Evolutionary conservation across 352 stramenopile species (phyloP), one percentile per base, ranked within the genome.

Genomic region (Phytophthora parvispora): DNA sequence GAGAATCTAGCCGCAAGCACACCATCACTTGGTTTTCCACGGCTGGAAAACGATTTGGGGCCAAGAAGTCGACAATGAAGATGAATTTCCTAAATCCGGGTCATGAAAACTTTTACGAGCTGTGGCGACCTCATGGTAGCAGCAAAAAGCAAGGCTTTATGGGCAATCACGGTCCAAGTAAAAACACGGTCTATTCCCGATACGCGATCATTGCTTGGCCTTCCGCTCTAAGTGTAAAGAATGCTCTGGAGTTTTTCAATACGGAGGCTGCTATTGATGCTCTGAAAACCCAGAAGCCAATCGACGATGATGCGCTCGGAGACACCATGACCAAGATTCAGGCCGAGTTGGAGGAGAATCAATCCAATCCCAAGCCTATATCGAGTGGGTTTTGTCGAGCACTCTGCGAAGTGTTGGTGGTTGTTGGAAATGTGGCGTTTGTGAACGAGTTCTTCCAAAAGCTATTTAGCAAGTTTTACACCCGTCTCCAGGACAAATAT

Each of bases 191-290:
- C 24, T 71, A 67, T 48, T 71, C 50, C 4, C 48, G 57, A 12
- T 70, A 64, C 34, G 67, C 60, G 22, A 34, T 75, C 34, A 18
- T 67, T 1, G 67, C 55, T 4, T 75, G 61, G 56, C 55, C 55
- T 0, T 54, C 45, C 1, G 34, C 15, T 13, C 40, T 57, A 9
- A 38, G 47, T n/a, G 28, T 68, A 2, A 32, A 42, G 16, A 64
- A 65, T 29, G 47, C 53, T 2, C 51, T 57, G 10, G 48, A 68
- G 24, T 67, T 60, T 28, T 68, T 75, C 24, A 50, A 62, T 28
- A 31, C 54, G 10, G 48, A 50, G 7, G 38, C 51, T 22, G 62
- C 61, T 7, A 27, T 40, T 22, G 25, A 29, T 18, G 63, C 48
- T 16, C 43, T 75, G 6, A 49, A 53, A 43, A 18, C 34, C n/a